Base-by-base conservation (phyloP, 495 filamentous ascomycete species). In the Lepidopterella palustris region DNA sequence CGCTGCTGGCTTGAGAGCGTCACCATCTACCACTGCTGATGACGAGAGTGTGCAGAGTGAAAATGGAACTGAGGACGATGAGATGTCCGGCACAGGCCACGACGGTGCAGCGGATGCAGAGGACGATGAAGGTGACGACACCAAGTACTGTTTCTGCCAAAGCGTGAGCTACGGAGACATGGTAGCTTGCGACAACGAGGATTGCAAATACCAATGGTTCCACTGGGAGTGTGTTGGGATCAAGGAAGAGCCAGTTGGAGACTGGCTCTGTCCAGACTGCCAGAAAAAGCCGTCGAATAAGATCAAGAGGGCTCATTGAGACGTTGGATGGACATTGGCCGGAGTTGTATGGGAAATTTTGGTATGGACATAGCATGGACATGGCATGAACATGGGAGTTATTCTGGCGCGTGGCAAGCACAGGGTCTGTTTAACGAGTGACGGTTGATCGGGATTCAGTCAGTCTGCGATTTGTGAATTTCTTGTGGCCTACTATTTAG, bases 131-230 rank as follows among this genome's bases (percentile, higher is more conserved):
- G 86, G 88, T 55, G 92, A 97, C 74, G 85, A 89, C 48, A 84
- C 84, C 67, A 87, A 92, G 60, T 98, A 98, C 72, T 98, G 93
- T 74, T 81, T 86, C 25, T 98, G 93, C 72, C 87, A 93, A 69
- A 88, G 86, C 63, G 88, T 96, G 58, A 95, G 88, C 72, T 92
- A 88, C 76, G 93, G 93, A 40, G 89, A 97, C 69, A 98, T 98
- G 93, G 92, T 98, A 28, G 93, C 90, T 3, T 98, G 93, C 73
- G 93, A 98, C 74, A 96, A 97, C 64, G 86, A 89, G 45, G 79
- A 86, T 57, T 98, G 93, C 76, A 84, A 87, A 24, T 93, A 84
- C 71, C 92, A 97, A 75, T 98, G 93, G 93, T 98, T 98, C 73
- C 93, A 98, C 77, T 97, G 92, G 90, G 85, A 80, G 61, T 98